Base-by-base conservation (phyloP, 495 filamentous ascomycete genomes). In the Apodospora peruviana region DNA sequence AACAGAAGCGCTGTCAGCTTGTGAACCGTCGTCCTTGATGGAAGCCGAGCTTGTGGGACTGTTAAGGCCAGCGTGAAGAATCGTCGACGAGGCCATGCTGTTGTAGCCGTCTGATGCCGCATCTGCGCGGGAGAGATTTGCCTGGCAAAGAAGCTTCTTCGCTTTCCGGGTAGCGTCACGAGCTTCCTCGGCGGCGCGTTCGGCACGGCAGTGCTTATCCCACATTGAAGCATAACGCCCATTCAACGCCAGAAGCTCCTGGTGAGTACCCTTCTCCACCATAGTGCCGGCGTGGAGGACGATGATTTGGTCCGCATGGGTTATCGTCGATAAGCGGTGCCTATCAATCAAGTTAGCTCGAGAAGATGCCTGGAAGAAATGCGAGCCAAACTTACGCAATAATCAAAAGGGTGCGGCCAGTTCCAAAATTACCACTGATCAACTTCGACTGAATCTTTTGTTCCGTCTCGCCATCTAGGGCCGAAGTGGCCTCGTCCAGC, bases 401-500 rank as follows among this genome's bases (percentile, higher is more conserved):
- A 40, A 79, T 77, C 40, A 80, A 60, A 55, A 94, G 86, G 2
- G 93, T 98, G 36, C 93, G 87, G 21, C 87, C 90, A 34, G 82
- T 72, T 19, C 86, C 83, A 32, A 98, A 83, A 22, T 63, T 62
- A 88, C 79, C 84, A 80, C 79, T 86, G 25, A 82, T 79, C 10
- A 98, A 77, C 16, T 91, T 89, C 20, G 81, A 75, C 62, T 98
- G 93, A 41, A 98, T 97, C 60, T 96, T 85, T 64, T 96, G 88
- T 64, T 98, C 93, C 2, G 93, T 98, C 56, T 94, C 89, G 1
- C 89, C 91, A 54, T 98, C 93, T 16, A 98, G 76, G 2, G 93
- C 93, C 25, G 93, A 94, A 0, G 93, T 98, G 5, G 93, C 93
- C 68, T 98, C 93, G 61, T 98, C 93, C 14, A 98, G 72, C 61